Base-by-base conservation (phyloP, 805 yeast genomes). In the Candida nemodendra region DNA sequence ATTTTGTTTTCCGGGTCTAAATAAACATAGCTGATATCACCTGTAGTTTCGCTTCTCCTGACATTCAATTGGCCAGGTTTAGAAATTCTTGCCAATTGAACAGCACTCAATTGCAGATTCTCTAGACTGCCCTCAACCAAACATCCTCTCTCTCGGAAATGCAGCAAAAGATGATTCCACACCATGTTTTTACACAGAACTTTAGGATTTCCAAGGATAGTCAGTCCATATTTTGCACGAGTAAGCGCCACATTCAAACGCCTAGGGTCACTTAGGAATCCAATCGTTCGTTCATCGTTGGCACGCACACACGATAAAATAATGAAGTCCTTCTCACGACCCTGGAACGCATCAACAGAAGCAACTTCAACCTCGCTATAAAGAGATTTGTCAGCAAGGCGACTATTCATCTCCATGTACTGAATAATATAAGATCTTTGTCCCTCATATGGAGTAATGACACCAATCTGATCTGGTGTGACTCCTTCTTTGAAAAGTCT, bases 371-470 rank as follows among this genome's bases (percentile, higher is more conserved):
- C 84, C 36, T 76, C 79, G 34, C 70, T 60, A 57, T 87, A 87
- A 23, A 76, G 61, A 1, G 79, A 81, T 47, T 77, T 76, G 37
- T 80, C 83, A 3, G 66, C 47, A 56, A 82, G 56, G 0, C 86
- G 64, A 21, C 90, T 84, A 50, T 80, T 81, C 68, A 79, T 61
- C 51, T 76, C 75, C 87, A 90, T 78, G 59, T 84, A 84, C 54
- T 82, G 89, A 8, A 79, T 74, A 35, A 90, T 66, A 56, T 82
- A 89, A 0, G 90, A 85, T 44, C 96, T 69, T 64, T 90, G 97
- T 23, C 96, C 97, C 59, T 88, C 95, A 61, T 90, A 90, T 0
- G 97, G 97, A 5, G 97, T 90, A 39, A 90, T 81, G 27, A 90
- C 84, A 58, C 97, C 97, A 56, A 90, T 90, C 57, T 87, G 91